Conservation (phyloP, 495 filamentous ascomycete genomes). For the Elaphomyces granulatus region DNA sequence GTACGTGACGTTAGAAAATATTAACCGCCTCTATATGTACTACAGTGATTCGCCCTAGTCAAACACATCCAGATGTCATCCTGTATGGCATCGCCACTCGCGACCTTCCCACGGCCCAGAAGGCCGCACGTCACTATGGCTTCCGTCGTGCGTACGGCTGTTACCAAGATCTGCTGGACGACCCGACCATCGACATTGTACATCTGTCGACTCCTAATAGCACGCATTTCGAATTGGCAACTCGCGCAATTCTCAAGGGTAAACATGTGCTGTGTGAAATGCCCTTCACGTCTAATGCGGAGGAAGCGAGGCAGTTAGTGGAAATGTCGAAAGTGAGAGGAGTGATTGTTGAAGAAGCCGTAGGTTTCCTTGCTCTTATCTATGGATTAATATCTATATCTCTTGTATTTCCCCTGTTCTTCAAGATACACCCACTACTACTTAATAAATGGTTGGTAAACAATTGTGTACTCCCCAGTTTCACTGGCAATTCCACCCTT, state of each 20-base stretch:
- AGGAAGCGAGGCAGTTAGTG: slow-evolving; percentile 17
- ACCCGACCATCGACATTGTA: slow-evolving; percentile 9
- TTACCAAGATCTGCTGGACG: slow-evolving; percentile 7
- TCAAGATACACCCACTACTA: too few relatives aligned
- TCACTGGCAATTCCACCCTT: slow-evolving; percentile 29
- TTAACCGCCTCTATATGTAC: too few relatives aligned
- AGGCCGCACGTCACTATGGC: slow-evolving; percentile 19
- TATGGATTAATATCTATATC: background rate
- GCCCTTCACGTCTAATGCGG: slow-evolving; percentile 21
- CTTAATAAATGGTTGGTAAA: too few relatives aligned
- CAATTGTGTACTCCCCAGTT: slow-evolving; percentile 13
- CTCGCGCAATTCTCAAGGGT: slow-evolving; percentile 11
- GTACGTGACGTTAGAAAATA: too few relatives aligned
- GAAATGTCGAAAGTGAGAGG: slow-evolving; percentile 4
- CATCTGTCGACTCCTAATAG: slow-evolving; percentile 10
- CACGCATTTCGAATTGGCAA: slow-evolving; percentile 7
- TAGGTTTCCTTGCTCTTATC: background rate
- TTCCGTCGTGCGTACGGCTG: slow-evolving; percentile 6
- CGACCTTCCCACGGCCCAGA: slow-evolving; percentile 5
- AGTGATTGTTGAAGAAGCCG: slow-evolving; percentile 7
- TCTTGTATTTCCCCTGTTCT: too few relatives aligned
- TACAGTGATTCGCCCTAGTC: slow-evolving; percentile 12
- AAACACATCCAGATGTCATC: slow-evolving; percentile 12
- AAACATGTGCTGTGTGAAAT: slow-evolving; percentile 32
- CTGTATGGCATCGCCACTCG: slow-evolving; percentile 15